Evolutionary conservation across 768 basidiomycete genomes (phyloP), one percentile per base, ranked within the genome.

Genomic region (Megacollybia marginata): DNA sequence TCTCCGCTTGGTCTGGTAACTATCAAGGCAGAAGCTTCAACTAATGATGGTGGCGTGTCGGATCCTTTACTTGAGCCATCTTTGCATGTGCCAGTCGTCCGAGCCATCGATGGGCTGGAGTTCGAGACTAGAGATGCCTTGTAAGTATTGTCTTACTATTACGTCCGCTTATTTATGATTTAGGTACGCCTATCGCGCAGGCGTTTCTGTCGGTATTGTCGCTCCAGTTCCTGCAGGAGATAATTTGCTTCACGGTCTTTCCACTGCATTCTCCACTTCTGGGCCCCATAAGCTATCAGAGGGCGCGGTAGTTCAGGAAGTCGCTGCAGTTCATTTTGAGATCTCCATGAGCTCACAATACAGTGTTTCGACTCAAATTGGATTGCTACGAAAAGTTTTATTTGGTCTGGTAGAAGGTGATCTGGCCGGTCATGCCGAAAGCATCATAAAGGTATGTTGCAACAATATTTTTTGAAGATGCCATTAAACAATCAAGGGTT

Each of bases 91-190:
- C 67, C 66, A 15, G 50, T 71, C 45, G 69, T 73, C 19, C 72
- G 72, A 33, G 91, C 86, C 9, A 75, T 76, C 4, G 90, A 93
- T 59, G 90, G 91, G 0, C 71, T 88, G 32, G 75, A 77, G 51
- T 90, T 85, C 57, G 72, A 72, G 2, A 77, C 82, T 15, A 78
- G 83, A 49, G 77, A 85, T 62, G 78, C 61, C 31, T 56, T 68
- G 66, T 72, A 52, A 55, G 69, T 57, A 48, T 40, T 36, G 20
- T 48, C 42, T 35, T 5, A 10, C 32, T 13, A 9, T 28, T n/a
- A 40, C 9, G 32, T 15, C 23, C 13, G 47, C 55, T 43, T 49
- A 51, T 12, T 46, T 52, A 32, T 28, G 18, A 23, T 16, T 48
- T 48, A 81, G 78, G 15, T 70, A 87, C 42, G 83, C 82, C 1